Base-by-base conservation (phyloP, 2,329 filamentous ascomycete species). In the Nigrospora sphaerica region DNA sequence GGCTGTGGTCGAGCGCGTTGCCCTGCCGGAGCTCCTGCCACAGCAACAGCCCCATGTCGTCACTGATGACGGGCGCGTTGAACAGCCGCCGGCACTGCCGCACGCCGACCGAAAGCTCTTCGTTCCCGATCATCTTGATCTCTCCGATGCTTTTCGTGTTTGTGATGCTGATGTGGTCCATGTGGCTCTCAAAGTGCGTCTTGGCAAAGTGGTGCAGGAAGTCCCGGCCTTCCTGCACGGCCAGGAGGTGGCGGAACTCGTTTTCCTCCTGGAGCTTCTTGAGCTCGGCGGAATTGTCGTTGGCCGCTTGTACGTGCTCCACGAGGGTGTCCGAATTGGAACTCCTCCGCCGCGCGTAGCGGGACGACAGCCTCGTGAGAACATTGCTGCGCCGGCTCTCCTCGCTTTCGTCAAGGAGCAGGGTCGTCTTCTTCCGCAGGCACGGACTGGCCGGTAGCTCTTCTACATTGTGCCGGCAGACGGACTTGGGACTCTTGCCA, bases 61-160 rank as follows among this genome's bases (percentile, higher is more conserved):
- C 54, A 40, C 48, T 53, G 23, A 56, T 46, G 11, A 56, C 54
- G 18, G 54, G 54, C 12, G 52, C 52, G 42, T 54, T 53, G 49
- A 56, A 56, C 16, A 54, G 51, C 12, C 46, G 48, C 17, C 51
- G 48, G 46, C 54, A 56, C 19, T 47, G 44, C 7, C 47, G 39
- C 16, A 54, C 49, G 2, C 54, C 54, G 2, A 7, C 13, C 5
- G 31, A 34, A 33, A 46, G 13, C 13, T 44, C 37, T 39, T 56
- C 52, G 39, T 56, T 56, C 31, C 54, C 54, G 41, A 56, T 56
- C 49, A 54, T 51, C 42, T 50, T 49, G 44, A 56, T 52, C 45
- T 56, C 48, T n/a, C 51, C 54, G 28, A 56, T 45, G 9, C 51
- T 56, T 18, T 42, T 18, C 28, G 31, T 39, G 44, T 41, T 34